A percentile compares a stretch with the other conserved stretches of the same genome.
phyloP scores from a whole-genome alignment of 2,329 filamentous ascomycete genomes.

The Cercospora citrullina region DNA sequence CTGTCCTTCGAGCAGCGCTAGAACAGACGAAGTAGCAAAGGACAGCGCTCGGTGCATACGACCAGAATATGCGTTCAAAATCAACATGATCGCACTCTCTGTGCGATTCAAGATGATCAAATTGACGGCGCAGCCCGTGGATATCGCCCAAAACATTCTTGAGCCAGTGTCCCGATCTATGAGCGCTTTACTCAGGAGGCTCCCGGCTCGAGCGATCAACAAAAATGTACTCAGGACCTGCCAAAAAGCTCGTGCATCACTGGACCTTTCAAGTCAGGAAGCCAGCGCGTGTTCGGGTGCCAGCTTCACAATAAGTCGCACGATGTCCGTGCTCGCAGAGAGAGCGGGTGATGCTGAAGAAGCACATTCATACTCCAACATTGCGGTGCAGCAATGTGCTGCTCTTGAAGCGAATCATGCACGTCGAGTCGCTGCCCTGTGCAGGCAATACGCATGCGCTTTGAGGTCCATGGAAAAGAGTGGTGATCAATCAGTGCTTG shows the following conservation, averaged over 20 bases:
- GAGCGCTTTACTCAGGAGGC: slow-evolving; percentile 52
- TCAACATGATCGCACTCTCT: slow-evolving; percentile 65
- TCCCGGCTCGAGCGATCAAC: neutral
- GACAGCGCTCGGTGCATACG: slow-evolving; percentile 58
- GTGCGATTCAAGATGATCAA: slow-evolving; percentile 66
- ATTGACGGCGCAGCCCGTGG: slow-evolving; percentile 59
- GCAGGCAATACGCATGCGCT: neutral
- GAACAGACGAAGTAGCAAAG: slow-evolving; percentile 59
- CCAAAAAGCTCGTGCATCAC: neutral
- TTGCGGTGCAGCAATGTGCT: slow-evolving; percentile 17
- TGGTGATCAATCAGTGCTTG: neutral
- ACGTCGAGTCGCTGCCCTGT: slow-evolving; percentile 18
- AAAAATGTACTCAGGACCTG: slow-evolving; percentile 12
- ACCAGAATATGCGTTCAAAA: slow-evolving; percentile 59
- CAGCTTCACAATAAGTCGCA: slow-evolving; percentile 17
- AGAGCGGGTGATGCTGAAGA: slow-evolving; percentile 14
- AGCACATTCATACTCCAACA: slow-evolving; percentile 19
- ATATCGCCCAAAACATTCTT: slow-evolving; percentile 65
- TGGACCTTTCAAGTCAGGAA: neutral
- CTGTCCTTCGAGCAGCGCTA: slow-evolving; percentile 65
- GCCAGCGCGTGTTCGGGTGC: neutral
- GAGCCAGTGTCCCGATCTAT: slow-evolving; percentile 65
- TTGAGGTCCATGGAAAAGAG: neutral
- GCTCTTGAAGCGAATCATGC: slow-evolving; percentile 25
- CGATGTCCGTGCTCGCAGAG: slow-evolving; percentile 27